phyloP scores from a whole-genome alignment of 192 early-diverging fungal species.

The Polychytrium aggregatum region DNA sequence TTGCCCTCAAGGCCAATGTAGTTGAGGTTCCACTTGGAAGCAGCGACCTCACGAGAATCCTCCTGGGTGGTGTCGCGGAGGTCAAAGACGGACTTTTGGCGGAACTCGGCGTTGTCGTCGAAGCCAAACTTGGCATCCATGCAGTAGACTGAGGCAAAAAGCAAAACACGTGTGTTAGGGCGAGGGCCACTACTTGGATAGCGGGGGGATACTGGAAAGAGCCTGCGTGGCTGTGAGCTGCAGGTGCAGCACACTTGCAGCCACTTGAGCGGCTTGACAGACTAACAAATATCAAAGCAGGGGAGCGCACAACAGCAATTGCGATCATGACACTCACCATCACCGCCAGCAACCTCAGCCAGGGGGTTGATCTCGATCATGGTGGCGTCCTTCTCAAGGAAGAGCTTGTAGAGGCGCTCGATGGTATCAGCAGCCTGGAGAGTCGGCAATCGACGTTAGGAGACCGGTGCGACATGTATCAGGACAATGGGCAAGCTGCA shows the following conservation, averaged over 20 bases:
- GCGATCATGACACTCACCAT: conserved; percentile 49
- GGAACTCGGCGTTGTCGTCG: conserved; percentile 98
- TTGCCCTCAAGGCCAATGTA: conserved; percentile 98
- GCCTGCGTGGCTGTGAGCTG: no score
- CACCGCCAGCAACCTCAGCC: conserved; percentile 77
- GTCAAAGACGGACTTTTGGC: conserved; percentile 79
- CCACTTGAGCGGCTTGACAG: no score
- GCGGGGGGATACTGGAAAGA: no score
- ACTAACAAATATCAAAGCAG: no score
- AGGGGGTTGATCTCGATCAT: conserved; percentile 99
- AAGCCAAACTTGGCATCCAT: conserved; percentile 99
- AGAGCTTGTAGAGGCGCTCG: conserved; percentile 88
- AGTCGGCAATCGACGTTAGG: no score
- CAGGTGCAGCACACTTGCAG: no score
- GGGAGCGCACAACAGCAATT: background rate
- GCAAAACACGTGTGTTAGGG: background rate
- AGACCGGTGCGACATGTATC: no score
- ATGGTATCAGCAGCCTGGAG: conserved; percentile 80
- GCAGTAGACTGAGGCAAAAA: conserved; percentile 51
- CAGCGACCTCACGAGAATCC: conserved; percentile 93
- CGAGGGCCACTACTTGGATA: no score
- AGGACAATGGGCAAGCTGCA: no score
- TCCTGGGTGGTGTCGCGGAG: conserved; percentile 92
- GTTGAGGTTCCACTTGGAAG: conserved; percentile 94
- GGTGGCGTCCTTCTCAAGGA: conserved; percentile 92